Evolutionary conservation across 2,329 filamentous ascomycete genomes (phyloP).

Genomic region (Penicillium sp.): DNA sequence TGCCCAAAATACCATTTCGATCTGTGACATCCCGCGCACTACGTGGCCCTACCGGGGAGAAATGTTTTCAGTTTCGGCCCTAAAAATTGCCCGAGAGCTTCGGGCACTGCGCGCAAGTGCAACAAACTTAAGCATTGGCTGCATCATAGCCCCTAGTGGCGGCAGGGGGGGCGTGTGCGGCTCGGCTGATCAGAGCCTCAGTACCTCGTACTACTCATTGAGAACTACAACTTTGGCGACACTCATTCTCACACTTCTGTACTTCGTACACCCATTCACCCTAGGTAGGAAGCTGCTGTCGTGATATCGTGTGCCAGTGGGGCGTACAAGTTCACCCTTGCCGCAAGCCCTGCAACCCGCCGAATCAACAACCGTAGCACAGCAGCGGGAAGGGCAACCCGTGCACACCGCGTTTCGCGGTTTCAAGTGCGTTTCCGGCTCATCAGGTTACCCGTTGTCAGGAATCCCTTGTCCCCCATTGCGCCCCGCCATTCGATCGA

Average conservation of each 20-base stretch:
- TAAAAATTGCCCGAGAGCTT: neutral
- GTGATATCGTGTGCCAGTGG: neutral
- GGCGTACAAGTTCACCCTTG: constrained; percentile 2
- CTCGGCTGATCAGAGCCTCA: constrained; percentile 6
- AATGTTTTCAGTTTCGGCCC: neutral
- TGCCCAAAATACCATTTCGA: neutral
- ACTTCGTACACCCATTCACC: neutral
- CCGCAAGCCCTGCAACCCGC: constrained; percentile 14
- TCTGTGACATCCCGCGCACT: constrained; percentile 1
- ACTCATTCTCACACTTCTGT: neutral
- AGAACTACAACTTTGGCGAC: neutral
- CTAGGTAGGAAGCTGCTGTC: neutral
- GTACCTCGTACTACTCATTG: neutral
- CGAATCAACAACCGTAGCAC: constrained; percentile 17
- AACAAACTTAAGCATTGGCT: constrained; percentile 12
- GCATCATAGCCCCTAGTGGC: constrained; percentile 18
- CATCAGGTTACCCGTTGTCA: constrained; percentile 80
- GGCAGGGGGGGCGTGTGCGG: constrained; percentile 9
- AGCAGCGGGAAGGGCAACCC: constrained; percentile 3
- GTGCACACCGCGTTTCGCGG: constrained; percentile 21
- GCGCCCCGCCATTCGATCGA: constrained; percentile 85
- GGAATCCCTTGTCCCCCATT: constrained; percentile 84
- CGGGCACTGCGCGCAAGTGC: constrained; percentile 2
- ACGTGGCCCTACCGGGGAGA: constrained; percentile 1
- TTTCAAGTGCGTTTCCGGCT: constrained; percentile 43